Conservation (phyloP, 345 rosid genomes). For the Linum lewisii region DNA sequence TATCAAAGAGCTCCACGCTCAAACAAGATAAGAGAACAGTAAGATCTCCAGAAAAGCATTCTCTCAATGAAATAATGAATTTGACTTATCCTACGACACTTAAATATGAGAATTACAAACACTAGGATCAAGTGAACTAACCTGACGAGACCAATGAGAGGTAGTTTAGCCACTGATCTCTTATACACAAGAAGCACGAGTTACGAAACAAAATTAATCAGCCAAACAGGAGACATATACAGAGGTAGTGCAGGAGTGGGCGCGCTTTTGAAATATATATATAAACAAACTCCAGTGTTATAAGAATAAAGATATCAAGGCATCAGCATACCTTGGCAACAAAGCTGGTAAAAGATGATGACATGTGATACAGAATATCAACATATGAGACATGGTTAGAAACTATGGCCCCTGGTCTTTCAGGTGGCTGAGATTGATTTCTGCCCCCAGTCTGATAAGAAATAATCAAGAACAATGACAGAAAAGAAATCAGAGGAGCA, state of each 20-base stretch:
- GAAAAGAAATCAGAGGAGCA: too few relatives aligned
- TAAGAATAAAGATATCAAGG: neutral
- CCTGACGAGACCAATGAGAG: slow-evolving; percentile 95
- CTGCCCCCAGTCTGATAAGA: slow-evolving; percentile 28
- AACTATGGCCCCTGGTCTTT: slow-evolving; percentile 73
- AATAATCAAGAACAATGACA: neutral
- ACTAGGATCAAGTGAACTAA: slow-evolving; percentile 16
- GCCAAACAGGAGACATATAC: neutral
- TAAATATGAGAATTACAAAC: neutral
- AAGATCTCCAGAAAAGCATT: neutral
- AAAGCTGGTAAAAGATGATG: slow-evolving; percentile 88
- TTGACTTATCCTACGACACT: neutral
- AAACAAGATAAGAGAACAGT: too few relatives aligned
- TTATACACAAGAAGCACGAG: slow-evolving; percentile 36
- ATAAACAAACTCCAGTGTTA: too few relatives aligned
- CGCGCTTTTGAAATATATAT: too few relatives aligned
- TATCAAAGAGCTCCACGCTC: neutral
- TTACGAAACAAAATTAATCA: slow-evolving; percentile 25
- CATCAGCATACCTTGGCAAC: slow-evolving; percentile 79
- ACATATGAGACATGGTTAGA: slow-evolving; percentile 86
- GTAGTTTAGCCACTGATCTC: slow-evolving; percentile 98
- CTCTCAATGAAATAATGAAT: too few relatives aligned
- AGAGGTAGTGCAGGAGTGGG: neutral
- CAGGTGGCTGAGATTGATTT: slow-evolving; percentile 36
- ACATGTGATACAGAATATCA: slow-evolving; percentile 95